phyloP scores from a whole-genome alignment of 2,329 filamentous ascomycete species.

The Colletotrichum truncatum region DNA sequence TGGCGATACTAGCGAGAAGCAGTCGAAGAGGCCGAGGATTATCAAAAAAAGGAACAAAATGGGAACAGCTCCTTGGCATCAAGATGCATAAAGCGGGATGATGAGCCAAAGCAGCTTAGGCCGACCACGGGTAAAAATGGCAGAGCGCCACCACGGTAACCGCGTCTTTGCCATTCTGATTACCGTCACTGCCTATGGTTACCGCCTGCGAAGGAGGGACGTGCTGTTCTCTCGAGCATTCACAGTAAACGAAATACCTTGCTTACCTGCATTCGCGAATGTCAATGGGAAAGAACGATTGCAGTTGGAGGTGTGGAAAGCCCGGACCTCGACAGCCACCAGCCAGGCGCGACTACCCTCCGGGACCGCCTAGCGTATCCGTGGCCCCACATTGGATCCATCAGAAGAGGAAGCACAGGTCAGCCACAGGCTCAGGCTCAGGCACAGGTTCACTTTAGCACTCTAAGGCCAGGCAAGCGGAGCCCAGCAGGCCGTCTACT shows the following conservation, averaged over 20 bases:
- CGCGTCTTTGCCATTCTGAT: background rate
- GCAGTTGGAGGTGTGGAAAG: background rate
- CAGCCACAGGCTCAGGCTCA: background rate
- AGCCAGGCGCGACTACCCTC: background rate
- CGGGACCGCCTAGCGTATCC: conserved; percentile 15
- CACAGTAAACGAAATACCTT: too few species aligned
- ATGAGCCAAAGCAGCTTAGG: background rate
- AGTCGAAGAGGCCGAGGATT: background rate
- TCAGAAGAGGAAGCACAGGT: background rate
- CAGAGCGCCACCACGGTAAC: conserved; percentile 27
- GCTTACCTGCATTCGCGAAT: too few species aligned
- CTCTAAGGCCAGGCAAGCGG: conserved; percentile 16
- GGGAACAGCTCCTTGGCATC: background rate
- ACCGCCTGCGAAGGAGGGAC: too few species aligned
- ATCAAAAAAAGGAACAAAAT: background rate
- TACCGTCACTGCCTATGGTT: background rate
- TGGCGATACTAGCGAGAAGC: background rate
- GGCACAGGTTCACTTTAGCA: conserved; percentile 2
- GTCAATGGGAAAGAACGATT: background rate
- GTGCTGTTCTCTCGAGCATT: too few species aligned
- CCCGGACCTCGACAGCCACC: background rate
- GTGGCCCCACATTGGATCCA: background rate
- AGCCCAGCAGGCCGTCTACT: background rate
- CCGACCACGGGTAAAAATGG: conserved; percentile 13
- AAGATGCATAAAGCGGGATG: background rate